Evolutionary conservation across 208 protist genomes (phyloP), one percentile per base, ranked within the genome.

Genomic region (Crithidia acanthocephali): DNA sequence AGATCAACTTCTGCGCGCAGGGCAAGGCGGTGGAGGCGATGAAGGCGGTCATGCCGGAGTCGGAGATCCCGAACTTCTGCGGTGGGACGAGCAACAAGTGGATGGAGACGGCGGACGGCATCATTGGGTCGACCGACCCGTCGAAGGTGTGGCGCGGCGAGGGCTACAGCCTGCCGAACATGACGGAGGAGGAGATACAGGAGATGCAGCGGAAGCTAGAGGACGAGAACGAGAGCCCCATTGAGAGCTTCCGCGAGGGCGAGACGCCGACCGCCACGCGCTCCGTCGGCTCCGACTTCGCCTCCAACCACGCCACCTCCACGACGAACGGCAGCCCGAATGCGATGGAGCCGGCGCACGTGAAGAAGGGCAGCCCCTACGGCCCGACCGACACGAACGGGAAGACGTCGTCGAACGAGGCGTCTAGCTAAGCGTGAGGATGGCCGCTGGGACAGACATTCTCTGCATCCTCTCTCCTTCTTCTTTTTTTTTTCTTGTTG

Each of bases 11-110:
- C 60, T 68, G 85, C 53, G 63, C 82, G 1, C 81, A 80, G 15
- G 68, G 69, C 60, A 74, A 89, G 57, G 83, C 74, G 13, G 60
- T 86, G 11, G 79, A 92, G 60, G 68, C 44, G 33, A 68, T 95
- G 76, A 76, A 76, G 66, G 40, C 60, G 53, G 76, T 81, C 28
- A 95, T 95, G 87, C 78, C 59, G 25, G 77, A 87, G 76, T 72
- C 82, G 70, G 79, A 87, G 23, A 92, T 95, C 40, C 87, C 90
- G 28, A 80, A 89, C 70, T 95, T 93, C 71, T 84, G 80, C 68
- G 90, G 90, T 33, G 90, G 90, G 27, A 65, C 74, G 33, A 88
- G 81, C 68, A 87, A 72, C 62, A 81, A 75, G 65, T 95, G 90
- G 88, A 80, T 85, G 76, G 74, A 83, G 65, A 83, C 79, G 5